These are phyloP conservation scores for Candida sakaeoensis DNA, from an alignment of 805 yeast genomes.

Conservation along the genomic window DNA sequence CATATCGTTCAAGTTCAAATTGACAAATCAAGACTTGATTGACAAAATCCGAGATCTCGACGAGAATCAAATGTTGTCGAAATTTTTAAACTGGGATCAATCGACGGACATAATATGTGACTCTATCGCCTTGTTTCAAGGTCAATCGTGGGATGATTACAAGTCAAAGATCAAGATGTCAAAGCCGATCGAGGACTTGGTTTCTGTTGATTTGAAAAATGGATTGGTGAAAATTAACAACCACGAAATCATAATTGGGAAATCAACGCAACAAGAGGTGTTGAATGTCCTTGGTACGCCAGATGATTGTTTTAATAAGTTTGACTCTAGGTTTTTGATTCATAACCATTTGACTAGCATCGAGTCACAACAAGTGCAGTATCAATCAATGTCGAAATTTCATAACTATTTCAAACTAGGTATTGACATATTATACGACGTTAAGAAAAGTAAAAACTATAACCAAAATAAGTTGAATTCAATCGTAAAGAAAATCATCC, in stretches of 20 bases:
- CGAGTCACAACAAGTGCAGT: slow-evolving; percentile 7
- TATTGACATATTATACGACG: slow-evolving; percentile 49
- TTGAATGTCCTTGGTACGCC: slow-evolving; percentile 53
- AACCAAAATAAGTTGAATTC: slow-evolving; percentile 22
- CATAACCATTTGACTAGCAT: slow-evolving; percentile 26
- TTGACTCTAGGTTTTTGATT: slow-evolving; percentile 41
- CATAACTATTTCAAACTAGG: slow-evolving; percentile 58
- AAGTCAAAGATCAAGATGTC: no score
- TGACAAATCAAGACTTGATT: slow-evolving; percentile 18
- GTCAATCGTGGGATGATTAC: slow-evolving; percentile 32
- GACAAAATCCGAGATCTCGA: slow-evolving; percentile 12
- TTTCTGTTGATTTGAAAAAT: slow-evolving; percentile 17
- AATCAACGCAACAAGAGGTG: slow-evolving; percentile 48
- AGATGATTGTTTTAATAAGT: slow-evolving; percentile 46
- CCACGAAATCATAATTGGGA: slow-evolving; percentile 29
- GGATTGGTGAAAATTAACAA: slow-evolving; percentile 21
- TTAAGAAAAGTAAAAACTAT: slow-evolving; percentile 19
- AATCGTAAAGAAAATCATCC: slow-evolving; percentile 41
- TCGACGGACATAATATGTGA: slow-evolving; percentile 32
- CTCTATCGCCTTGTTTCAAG: slow-evolving; percentile 38
- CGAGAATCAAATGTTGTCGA: slow-evolving; percentile 24
- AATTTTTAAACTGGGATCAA: slow-evolving; percentile 29
- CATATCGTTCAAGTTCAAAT: slow-evolving; percentile 45
- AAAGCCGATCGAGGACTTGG: no score
- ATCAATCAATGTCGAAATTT: slow-evolving; percentile 24